phyloP scores from a whole-genome alignment of 352 stramenopile genomes.

The Phytophthora pistaciae region DNA sequence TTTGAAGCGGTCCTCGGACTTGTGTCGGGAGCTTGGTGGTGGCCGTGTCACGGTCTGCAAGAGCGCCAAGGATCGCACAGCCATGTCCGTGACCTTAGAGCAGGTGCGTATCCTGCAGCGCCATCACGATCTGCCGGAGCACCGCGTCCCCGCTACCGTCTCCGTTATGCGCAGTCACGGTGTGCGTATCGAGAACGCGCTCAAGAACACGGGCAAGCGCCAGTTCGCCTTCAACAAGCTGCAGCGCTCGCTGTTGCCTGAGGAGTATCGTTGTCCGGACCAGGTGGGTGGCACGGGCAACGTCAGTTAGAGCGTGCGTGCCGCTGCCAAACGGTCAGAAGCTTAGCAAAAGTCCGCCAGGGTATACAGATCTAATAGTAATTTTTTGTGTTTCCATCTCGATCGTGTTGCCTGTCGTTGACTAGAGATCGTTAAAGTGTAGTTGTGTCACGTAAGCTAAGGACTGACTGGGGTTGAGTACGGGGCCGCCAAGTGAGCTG shows the following conservation, averaged over 20 bases:
- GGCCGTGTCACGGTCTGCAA: constrained; percentile 97
- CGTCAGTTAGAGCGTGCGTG: constrained; percentile 63
- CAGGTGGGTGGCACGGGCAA: constrained; percentile 86
- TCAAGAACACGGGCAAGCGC: constrained; percentile 92
- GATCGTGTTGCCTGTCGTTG: constrained; percentile 7
- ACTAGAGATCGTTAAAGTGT: constrained; percentile 71
- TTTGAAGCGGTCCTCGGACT: constrained; percentile 78
- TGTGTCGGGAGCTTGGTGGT: constrained; percentile 89
- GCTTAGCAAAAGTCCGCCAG: constrained; percentile 18
- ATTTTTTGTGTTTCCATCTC: constrained; percentile 41
- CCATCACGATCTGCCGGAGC: constrained; percentile 80
- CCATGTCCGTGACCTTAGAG: constrained; percentile 98
- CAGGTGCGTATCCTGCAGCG: constrained; percentile 90
- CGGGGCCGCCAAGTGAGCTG: constrained; percentile 3
- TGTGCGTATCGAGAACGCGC: constrained; percentile 89
- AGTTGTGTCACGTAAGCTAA: constrained; percentile 81
- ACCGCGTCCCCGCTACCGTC: constrained; percentile 82
- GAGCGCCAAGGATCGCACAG: constrained; percentile 97
- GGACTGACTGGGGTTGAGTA: constrained; percentile 49
- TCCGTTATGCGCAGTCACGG: constrained; percentile 90
- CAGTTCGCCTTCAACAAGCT: constrained; percentile 92
- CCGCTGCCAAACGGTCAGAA: constrained; percentile 11
- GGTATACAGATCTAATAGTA: constrained; percentile 50
- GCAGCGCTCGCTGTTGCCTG: constrained; percentile 86
- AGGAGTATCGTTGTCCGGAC: constrained; percentile 89